These are phyloP conservation scores for Leccinum incarnatum DNA, from an alignment of 768 basidiomycete species.

Conservation along the genomic window DNA sequence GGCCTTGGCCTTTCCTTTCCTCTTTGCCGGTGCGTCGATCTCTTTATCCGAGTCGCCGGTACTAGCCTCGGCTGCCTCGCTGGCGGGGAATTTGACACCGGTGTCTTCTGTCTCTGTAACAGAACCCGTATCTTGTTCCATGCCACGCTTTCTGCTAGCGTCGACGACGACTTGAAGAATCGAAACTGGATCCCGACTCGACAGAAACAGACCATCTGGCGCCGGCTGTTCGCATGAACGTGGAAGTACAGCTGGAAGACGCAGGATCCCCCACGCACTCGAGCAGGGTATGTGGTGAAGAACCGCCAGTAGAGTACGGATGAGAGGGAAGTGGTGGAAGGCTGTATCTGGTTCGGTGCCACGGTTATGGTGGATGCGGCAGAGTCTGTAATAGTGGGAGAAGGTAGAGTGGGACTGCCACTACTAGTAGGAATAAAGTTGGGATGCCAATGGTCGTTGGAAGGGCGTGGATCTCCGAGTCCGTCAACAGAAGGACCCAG, in stretches of 20 bases:
- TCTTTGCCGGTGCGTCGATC: too few species aligned
- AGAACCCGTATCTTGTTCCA: too few species aligned
- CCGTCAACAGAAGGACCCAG: constrained; percentile 18
- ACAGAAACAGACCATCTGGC: constrained; percentile 12
- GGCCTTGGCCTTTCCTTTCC: too few species aligned
- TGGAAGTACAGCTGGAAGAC: constrained; percentile 7
- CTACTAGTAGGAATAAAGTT: constrained; percentile 16
- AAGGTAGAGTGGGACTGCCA: constrained; percentile 1
- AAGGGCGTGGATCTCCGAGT: constrained; percentile 10
- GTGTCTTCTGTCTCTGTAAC: too few species aligned
- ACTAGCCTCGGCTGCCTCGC: too few species aligned
- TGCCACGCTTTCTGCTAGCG: too few species aligned
- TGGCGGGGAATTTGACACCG: too few species aligned
- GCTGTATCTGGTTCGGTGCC: constrained; percentile 1
- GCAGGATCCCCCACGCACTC: constrained; percentile 16
- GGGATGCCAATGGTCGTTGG: constrained; percentile 19
- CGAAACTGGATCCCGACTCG: constrained; percentile 1
- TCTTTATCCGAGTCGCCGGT: too few species aligned
- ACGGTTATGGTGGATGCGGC: constrained; percentile 10
- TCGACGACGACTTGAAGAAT: neutral
- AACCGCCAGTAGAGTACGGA: constrained; percentile 6
- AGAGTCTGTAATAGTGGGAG: constrained; percentile 9
- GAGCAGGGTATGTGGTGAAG: constrained; percentile 14
- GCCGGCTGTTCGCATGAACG: constrained; percentile 18
- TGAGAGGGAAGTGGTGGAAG: too few species aligned